Base-by-base conservation (phyloP, 768 basidiomycete species). In the Pleurotus cornucopiae region DNA sequence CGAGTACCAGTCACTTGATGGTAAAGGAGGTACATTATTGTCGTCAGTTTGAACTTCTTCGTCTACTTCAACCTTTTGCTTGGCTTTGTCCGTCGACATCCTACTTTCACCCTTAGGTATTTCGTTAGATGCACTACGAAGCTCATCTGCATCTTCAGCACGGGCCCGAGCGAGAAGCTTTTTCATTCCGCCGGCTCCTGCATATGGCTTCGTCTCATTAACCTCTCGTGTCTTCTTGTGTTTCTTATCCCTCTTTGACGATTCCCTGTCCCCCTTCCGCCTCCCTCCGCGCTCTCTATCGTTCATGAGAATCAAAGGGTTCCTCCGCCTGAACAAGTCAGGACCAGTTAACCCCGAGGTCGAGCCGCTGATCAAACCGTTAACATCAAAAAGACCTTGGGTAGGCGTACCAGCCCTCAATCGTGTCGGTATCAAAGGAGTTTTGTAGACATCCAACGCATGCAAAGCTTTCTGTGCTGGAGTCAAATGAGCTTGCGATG, bases 111-210 rank as follows among this genome's bases (percentile, higher is more conserved):
- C 48, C 30, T 49, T 14, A 21, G 16, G 25, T 14, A 14, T 14
- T 14, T 49, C 26, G 21, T 21, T 53, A 3, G 5, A 21, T 23
- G n/a, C 46, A 6, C 20, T 25, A 4, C 39, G 34, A n/a, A 12
- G 5, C 41, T 53, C 39, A 20, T 39, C 39, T n/a, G 11, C 51
- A 5, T n/a, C 37, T 40, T 40, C 51, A 21, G 51, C 51, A 40
- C 51, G 51, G 38, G 51, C 51, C 60, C 81, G 78, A 18, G 86
- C 84, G 39, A 91, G 68, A 67, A 89, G 71, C 64, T 86, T 91
- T 74, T 86, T 89, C 78, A 89, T 84, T 0, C 88, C 87, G 52
- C 89, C 86, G 59, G 83, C 81, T 5, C 89, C 89, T 1, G 88
- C 84, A 62, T 91, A 91, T 3, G 89, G 89, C 63, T 91, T 91